Conservation (phyloP, 2,329 filamentous ascomycete genomes). For the Colletotrichum paranaense region DNA sequence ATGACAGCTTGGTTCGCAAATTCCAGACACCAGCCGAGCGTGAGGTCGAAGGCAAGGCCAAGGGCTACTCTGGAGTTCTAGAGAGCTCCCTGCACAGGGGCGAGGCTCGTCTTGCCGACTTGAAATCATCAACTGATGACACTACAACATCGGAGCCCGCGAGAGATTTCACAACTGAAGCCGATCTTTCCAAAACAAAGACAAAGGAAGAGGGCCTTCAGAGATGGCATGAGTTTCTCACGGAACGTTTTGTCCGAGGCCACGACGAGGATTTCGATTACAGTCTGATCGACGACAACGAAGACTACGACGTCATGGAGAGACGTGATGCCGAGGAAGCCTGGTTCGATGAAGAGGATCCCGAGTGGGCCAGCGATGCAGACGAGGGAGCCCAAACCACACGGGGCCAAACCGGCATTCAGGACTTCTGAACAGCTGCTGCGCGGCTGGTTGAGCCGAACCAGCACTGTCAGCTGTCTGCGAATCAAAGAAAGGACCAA, state of each 20-base stretch:
- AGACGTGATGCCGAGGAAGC: conserved; percentile 75
- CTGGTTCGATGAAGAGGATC: conserved; percentile 85
- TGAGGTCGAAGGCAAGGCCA: conserved; percentile 76
- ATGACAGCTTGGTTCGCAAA: conserved; percentile 81
- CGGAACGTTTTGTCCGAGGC: conserved; percentile 79
- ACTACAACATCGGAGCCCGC: neutral
- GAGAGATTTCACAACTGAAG: conserved; percentile 7
- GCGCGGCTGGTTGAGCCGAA: neutral
- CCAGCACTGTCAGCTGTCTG: neutral
- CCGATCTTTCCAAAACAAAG: conserved; percentile 53
- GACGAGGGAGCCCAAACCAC: conserved; percentile 43
- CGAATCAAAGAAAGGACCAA: neutral
- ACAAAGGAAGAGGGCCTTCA: conserved; percentile 74
- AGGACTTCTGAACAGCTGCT: conserved; percentile 69
- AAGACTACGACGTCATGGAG: conserved; percentile 74
- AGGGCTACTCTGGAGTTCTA: conserved; percentile 83
- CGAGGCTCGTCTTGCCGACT: conserved; percentile 77
- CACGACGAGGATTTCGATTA: conserved; percentile 86
- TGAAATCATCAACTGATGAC: conserved; percentile 33
- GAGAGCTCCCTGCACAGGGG: conserved; percentile 82
- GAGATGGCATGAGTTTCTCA: conserved; percentile 79
- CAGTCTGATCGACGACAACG: conserved; percentile 73
- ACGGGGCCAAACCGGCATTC: conserved; percentile 75
- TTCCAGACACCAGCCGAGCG: conserved; percentile 81
- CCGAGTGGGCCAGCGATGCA: conserved; percentile 68